Evolutionary conservation across 2,329 filamentous ascomycete species (phyloP).

Genomic region (Aspergillus sp.): DNA sequence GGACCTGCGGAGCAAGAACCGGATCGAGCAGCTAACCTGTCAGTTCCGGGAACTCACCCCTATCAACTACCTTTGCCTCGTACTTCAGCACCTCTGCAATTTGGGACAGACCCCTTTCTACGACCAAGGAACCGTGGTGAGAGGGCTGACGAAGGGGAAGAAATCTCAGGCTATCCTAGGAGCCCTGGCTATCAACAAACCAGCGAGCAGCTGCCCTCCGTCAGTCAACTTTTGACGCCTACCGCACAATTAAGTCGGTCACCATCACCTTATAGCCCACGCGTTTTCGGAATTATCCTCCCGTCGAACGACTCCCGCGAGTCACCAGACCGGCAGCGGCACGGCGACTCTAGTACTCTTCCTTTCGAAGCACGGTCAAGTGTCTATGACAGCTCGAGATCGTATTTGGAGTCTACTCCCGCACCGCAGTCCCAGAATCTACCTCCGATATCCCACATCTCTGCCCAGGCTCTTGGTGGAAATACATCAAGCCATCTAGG

Average conservation of each 20-base stretch:
- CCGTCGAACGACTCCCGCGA: conserved; percentile 25
- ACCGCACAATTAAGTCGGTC: conserved; percentile 31
- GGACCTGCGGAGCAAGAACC: conserved; percentile 31
- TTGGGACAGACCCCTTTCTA: conserved; percentile 40
- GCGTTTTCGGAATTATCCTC: conserved; percentile 26
- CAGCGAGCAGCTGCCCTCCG: conserved; percentile 43
- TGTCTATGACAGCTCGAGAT: conserved; percentile 24
- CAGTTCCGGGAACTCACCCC: conserved; percentile 36
- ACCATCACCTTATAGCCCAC: conserved; percentile 34
- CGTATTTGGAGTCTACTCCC: conserved; percentile 25
- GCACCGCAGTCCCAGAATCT: conserved; percentile 29
- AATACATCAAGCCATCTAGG: conserved; percentile 26
- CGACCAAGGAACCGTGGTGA: conserved; percentile 32
- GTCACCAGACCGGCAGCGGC: conserved; percentile 25
- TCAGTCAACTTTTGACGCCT: conserved; percentile 46
- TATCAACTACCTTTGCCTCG: conserved; percentile 49
- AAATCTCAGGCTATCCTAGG: conserved; percentile 18
- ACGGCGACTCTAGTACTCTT: conserved; percentile 25
- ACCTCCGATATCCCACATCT: conserved; percentile 38
- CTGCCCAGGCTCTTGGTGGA: conserved; percentile 28
- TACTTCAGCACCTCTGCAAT: conserved; percentile 37
- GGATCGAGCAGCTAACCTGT: conserved; percentile 36
- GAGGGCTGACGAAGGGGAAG: conserved; percentile 27
- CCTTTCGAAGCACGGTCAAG: conserved; percentile 21
- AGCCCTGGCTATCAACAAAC: conserved; percentile 19